These are phyloP conservation scores for Calonectria multiphialidica DNA, from an alignment of 2,329 filamentous ascomycete species.

Conservation along the genomic window DNA sequence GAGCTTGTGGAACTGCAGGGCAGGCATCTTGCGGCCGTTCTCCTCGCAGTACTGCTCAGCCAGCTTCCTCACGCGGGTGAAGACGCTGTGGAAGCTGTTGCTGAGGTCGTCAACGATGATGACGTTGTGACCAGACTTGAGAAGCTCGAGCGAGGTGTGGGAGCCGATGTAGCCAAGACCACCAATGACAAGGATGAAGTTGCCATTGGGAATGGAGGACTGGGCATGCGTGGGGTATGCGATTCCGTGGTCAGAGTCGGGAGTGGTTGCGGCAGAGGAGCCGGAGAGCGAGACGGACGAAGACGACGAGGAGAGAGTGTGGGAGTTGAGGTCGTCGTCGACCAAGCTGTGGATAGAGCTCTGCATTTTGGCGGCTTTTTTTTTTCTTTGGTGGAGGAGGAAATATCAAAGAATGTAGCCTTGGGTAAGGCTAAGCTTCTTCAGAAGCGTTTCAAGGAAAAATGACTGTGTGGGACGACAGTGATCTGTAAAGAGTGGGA, in stretches of 20 bases:
- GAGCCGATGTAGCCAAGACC: conserved; percentile 69
- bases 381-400: too few relatives aligned
- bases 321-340: background rate
- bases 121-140: conserved; percentile 66
- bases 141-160: conserved; percentile 65
- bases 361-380: background rate
- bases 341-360: background rate
- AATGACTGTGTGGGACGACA: conserved; percentile 1
- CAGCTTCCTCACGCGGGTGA: conserved; percentile 26
- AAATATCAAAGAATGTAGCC: background rate
- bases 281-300: conserved; percentile 4
- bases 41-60: conserved; percentile 25
- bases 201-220: conserved; percentile 8
- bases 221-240: background rate
- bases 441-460: background rate
- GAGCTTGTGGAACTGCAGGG: conserved; percentile 52
- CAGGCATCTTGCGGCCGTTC: conserved; percentile 28
- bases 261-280: conserved; percentile 13
- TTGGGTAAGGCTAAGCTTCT: background rate
- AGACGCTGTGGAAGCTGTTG: conserved; percentile 54
- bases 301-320: conserved; percentile 7
- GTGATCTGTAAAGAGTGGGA: conserved; percentile 3
- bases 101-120: conserved; percentile 59
- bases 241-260: background rate
- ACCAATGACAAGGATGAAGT: conserved; percentile 62